Conservation (phyloP, 305 asterid genomes). For the Plantago lanceolata region DNA sequence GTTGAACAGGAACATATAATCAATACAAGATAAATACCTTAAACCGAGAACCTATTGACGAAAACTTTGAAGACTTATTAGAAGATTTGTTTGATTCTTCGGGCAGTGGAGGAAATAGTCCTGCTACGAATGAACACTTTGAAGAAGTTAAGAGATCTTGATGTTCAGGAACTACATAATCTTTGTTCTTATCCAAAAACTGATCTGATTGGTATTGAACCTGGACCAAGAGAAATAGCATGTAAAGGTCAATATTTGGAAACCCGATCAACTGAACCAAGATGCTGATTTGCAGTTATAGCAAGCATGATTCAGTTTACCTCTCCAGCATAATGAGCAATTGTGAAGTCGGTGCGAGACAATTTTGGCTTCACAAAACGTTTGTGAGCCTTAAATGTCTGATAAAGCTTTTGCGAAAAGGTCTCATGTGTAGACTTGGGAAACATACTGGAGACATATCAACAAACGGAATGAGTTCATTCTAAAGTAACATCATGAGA, state of each 20-base stretch:
- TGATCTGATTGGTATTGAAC: conserved; percentile 86
- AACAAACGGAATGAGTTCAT: conserved; percentile 28
- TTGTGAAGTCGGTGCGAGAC: conserved; percentile 82
- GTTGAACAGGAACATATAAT: conserved; percentile 12
- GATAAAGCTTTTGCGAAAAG: conserved; percentile 84
- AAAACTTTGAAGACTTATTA: conserved; percentile 81
- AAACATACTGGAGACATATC: conserved; percentile 71
- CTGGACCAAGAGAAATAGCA: conserved; percentile 36
- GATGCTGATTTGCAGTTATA: conserved; percentile 15
- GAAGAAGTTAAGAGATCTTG: conserved; percentile 73
- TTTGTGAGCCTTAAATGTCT: conserved; percentile 76
- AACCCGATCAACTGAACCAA: conserved; percentile 5
- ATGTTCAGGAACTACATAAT: conserved; percentile 89
- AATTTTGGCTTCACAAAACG: conserved; percentile 91
- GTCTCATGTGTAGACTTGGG: conserved; percentile 97
- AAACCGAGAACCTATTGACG: conserved; percentile 93
- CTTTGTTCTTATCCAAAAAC: conserved; percentile 91
- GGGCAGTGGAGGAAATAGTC: conserved; percentile 70
- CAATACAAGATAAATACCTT: conserved; percentile 46
- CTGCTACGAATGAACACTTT: conserved; percentile 72
- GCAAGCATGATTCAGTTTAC: conserved; percentile 37
- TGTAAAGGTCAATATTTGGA: conserved; percentile 19
- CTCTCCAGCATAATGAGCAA: conserved; percentile 98
- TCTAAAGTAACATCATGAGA: conserved; percentile 17
- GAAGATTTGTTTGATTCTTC: conserved; percentile 80